Percentiles rank a stretch among this genome's conserved stretches.
Evolutionary conservation across 2,329 filamentous ascomycete genomes (phyloP).

Genomic region (Berkeleyomyces basicola): DNA sequence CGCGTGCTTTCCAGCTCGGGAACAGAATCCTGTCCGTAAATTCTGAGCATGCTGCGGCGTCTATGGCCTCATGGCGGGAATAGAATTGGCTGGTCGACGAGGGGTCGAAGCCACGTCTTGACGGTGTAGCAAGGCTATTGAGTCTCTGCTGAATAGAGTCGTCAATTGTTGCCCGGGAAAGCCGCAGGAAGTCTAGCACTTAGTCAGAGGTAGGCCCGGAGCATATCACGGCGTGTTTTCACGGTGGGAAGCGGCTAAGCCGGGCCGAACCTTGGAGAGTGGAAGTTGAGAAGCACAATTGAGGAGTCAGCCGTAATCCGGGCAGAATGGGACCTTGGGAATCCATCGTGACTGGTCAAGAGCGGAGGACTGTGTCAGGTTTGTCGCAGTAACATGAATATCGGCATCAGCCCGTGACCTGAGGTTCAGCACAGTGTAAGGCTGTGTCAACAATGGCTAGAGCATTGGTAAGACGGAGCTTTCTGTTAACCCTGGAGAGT

Average conservation of each 20-base stretch:
- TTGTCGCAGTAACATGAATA: neutral
- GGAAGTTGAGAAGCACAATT: slow-evolving; percentile 61
- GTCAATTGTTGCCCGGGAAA: slow-evolving; percentile 73
- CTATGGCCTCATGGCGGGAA: slow-evolving; percentile 31
- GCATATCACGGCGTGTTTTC: neutral
- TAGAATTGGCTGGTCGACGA: slow-evolving; percentile 46
- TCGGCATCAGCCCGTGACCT: neutral
- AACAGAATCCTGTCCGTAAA: slow-evolving; percentile 74
- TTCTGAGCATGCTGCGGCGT: slow-evolving; percentile 42
- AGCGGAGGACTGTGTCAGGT: neutral
- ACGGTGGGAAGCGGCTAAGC: neutral
- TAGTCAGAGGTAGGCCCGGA: neutral
- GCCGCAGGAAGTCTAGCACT: slow-evolving; percentile 64
- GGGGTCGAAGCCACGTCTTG: slow-evolving; percentile 59
- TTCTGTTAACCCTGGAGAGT: neutral
- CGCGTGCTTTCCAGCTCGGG: slow-evolving; percentile 70
- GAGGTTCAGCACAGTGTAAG: neutral
- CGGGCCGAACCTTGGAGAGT: slow-evolving; percentile 44
- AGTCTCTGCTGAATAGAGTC: slow-evolving; percentile 88
- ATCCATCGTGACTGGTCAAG: neutral
- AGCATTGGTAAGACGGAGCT: neutral
- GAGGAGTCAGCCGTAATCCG: slow-evolving; percentile 37
- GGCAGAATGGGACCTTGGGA: slow-evolving; percentile 1
- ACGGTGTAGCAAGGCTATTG: slow-evolving; percentile 71
- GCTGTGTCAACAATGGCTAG: slow-evolving; percentile 1